Evolutionary conservation across 768 basidiomycete species (phyloP).

Genomic region (Suillus hirtellus): DNA sequence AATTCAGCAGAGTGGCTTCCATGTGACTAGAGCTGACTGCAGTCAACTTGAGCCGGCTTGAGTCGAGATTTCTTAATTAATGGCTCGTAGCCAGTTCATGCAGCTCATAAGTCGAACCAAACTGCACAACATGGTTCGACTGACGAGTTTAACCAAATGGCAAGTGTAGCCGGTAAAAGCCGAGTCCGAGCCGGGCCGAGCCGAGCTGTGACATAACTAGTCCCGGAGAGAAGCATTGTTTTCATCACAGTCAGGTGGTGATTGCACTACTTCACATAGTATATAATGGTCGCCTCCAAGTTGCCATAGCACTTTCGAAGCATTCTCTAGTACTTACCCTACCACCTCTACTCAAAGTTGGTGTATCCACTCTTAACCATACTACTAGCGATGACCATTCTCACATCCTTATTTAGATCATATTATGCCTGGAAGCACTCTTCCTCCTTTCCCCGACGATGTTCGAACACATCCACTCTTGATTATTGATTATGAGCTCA

Average conservation of each 20-base stretch:
- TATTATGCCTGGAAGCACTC: slow-evolving; percentile 37
- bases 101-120: not conserved
- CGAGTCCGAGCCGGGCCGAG: too few relatives aligned
- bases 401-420: not conserved
- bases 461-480: slow-evolving; percentile 47
- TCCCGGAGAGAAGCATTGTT: too few relatives aligned
- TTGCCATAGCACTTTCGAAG: not conserved
- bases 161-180: not conserved
- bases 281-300: not conserved
- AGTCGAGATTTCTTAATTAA: not conserved
- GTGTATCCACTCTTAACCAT: not conserved
- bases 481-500: slow-evolving; percentile 44
- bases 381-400: too few relatives aligned
- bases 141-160: not conserved
- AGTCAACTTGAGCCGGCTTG: not conserved
- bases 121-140: not conserved
- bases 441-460: slow-evolving; percentile 46
- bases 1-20: too few relatives aligned
- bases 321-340: not conserved
- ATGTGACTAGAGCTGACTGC: not conserved
- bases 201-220: too few relatives aligned
- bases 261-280: not conserved
- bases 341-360: not conserved
- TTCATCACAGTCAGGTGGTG: not conserved
- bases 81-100: not conserved